A percentile compares a stretch with the other conserved stretches of the same genome.
Conservation (phyloP, 108 stramenopile genomes). For the Fragilaria radians region DNA sequence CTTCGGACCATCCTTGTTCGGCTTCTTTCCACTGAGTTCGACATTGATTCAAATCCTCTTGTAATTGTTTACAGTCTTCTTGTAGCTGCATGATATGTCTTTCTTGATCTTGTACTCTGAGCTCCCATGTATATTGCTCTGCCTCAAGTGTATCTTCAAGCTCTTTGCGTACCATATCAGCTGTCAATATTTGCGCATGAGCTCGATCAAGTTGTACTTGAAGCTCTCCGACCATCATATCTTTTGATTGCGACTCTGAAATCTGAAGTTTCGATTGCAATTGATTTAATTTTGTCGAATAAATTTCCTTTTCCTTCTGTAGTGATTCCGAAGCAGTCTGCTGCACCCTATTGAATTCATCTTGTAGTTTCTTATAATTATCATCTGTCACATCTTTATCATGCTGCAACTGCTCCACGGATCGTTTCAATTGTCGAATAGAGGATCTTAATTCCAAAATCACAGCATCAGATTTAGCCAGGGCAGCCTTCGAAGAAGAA, state of each 20-base stretch:
- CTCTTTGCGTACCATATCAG: conserved; percentile 59
- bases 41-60: conserved; percentile 29
- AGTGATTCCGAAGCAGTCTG: neutral
- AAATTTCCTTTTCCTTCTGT: conserved; percentile 3
- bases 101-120: conserved; percentile 54
- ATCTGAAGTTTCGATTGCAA: conserved; percentile 4
- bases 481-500: conserved; percentile 24
- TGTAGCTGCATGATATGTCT: conserved; percentile 28
- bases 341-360: conserved; percentile 3
- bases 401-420: conserved; percentile 20
- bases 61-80: conserved; percentile 20
- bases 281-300: conserved; percentile 1
- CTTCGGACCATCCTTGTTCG: conserved; percentile 33
- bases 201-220: conserved; percentile 56
- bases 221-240: conserved; percentile 33
- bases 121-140: conserved; percentile 63
- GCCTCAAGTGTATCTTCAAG: conserved; percentile 59
- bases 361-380: neutral
- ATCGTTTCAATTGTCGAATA: conserved; percentile 32
- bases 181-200: conserved; percentile 54
- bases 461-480: conserved; percentile 42
- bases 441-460: conserved; percentile 39
- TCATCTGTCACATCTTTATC: neutral
- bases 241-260: conserved; percentile 3
- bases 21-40: conserved; percentile 43